A percentile compares a stretch with the other conserved stretches of the same genome.
Evolutionary conservation across 2,329 filamentous ascomycete genomes (phyloP).

Genomic region (Hysterium pulicare): DNA sequence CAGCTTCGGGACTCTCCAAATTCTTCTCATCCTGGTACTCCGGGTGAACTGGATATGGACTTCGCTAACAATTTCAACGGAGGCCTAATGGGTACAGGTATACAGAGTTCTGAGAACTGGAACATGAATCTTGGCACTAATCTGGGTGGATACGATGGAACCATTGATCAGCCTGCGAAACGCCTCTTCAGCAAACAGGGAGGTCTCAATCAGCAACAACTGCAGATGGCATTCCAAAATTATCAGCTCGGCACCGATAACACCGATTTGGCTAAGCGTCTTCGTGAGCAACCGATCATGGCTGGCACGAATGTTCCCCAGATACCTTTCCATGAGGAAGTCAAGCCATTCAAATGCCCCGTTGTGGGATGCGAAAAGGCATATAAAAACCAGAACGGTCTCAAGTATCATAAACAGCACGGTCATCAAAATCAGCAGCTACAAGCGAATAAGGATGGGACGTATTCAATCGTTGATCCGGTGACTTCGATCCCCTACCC

Average conservation of each 20-base stretch:
- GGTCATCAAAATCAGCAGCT: slow-evolving; percentile 96
- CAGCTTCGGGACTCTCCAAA: slow-evolving; percentile 60
- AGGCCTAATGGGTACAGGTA: slow-evolving; percentile 30
- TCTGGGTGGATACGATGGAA: slow-evolving; percentile 42
- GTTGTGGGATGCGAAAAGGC: slow-evolving; percentile 99
- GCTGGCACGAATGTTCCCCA: slow-evolving; percentile 45
- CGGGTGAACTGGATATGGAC: slow-evolving; percentile 72
- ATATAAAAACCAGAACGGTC: slow-evolving; percentile 98
- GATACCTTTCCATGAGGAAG: slow-evolving; percentile 66
- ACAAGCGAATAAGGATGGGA: slow-evolving; percentile 94
- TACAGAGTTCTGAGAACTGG: slow-evolving; percentile 29
- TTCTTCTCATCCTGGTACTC: slow-evolving; percentile 67
- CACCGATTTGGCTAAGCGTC: slow-evolving; percentile 67
- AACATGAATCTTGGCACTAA: slow-evolving; percentile 37
- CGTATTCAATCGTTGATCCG: slow-evolving; percentile 96
- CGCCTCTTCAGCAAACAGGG: slow-evolving; percentile 80
- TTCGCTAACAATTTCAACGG: slow-evolving; percentile 50
- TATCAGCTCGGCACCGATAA: slow-evolving; percentile 67
- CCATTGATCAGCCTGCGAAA: slow-evolving; percentile 92
- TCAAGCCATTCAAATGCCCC: slow-evolving; percentile 96
- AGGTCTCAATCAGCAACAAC: slow-evolving; percentile 64
- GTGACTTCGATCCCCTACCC: slow-evolving; percentile 93
- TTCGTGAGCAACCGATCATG: slow-evolving; percentile 62
- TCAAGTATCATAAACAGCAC: slow-evolving; percentile 87
- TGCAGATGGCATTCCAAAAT: slow-evolving; percentile 71